Base-by-base conservation (phyloP, 495 filamentous ascomycete genomes). In the Penicillium cataractarum region DNA sequence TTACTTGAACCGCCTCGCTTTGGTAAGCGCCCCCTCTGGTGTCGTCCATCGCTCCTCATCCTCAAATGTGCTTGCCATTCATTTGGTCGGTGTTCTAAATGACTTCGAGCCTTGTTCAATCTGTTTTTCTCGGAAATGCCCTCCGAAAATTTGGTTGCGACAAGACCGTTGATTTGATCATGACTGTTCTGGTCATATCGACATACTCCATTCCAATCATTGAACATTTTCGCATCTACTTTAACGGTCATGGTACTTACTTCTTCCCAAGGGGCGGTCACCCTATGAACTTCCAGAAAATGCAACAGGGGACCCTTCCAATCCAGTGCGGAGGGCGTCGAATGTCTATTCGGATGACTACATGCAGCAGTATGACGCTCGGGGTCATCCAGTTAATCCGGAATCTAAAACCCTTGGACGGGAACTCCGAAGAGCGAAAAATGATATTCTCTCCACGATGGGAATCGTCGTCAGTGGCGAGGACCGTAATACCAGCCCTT, bases 311-410 rank as follows among this genome's bases (percentile, higher is more conserved):
- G 65, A 70, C 13, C 66, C 57, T 31, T 61, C 52, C 49, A 66
- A 22, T 55, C 48, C 71, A 32, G 66, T 68, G 15, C 70, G 61
- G 46, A 71, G 67, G 62, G 64, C 71, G 22, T 87, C 56, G 58
- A 67, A 42, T 72, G 72, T 72, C 69, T 68, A 81, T 62, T 73
- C 72, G 27, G 81, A 86, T 61, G 69, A 67, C 39, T 83, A 82
- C 64, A 79, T 74, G 31, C 89, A 92, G 75, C 76, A 85, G 48
- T 92, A 90, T 72, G 89, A 92, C 73, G 81, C 83, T n/a, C 81
- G 85, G 57, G 90, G 89, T 15, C 86, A 88, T 56, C 87, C 90
- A 7, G 74, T 86, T 39, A 92, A 91, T 66, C 81, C 81, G 0
- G 81, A 83, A 49, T 84, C 82, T 0, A 80, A 75, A 52, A 54